These are phyloP conservation scores for Naganishia antarctica DNA, from an alignment of 768 basidiomycete species.

Conservation along the genomic window DNA sequence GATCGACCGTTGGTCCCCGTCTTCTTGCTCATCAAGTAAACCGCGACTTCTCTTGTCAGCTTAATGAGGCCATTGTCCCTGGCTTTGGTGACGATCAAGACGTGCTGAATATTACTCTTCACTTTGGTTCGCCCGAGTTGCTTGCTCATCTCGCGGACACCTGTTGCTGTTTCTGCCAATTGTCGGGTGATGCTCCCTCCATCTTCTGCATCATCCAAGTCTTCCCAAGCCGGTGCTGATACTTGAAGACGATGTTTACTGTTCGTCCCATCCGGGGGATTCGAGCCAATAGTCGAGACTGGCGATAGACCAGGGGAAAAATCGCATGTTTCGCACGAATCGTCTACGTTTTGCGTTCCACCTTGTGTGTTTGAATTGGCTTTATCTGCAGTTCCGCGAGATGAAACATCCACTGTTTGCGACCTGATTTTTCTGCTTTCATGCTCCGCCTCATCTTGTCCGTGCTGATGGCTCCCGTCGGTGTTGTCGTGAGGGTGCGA, in stretches of 20 bases:
- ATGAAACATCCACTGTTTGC: conserved; percentile 1
- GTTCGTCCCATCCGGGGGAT: conserved; percentile 29
- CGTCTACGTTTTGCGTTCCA: background rate
- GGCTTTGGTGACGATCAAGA: conserved; percentile 95
- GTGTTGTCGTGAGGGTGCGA: background rate
- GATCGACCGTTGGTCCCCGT: conserved; percentile 14
- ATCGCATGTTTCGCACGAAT: conserved; percentile 3
- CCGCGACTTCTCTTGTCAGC: conserved; percentile 84
- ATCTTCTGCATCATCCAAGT: conserved; percentile 60
- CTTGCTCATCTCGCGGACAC: conserved; percentile 98
- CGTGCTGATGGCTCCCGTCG: background rate
- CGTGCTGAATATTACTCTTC: conserved; percentile 80
- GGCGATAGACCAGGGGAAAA: conserved; percentile 18
- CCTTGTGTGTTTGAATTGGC: conserved; percentile 9
- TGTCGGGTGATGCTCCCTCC: conserved; percentile 78
- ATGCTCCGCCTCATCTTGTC: background rate
- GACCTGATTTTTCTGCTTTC: background rate
- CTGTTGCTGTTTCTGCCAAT: conserved; percentile 92
- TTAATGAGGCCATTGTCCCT: conserved; percentile 93
- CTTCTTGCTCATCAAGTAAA: conserved; percentile 85
- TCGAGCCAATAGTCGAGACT: conserved; percentile 26
- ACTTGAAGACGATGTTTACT: conserved; percentile 37
- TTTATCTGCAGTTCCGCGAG: background rate
- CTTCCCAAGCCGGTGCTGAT: conserved; percentile 30
- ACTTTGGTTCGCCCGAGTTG: conserved; percentile 92